These are phyloP conservation scores for Alnus glutinosa DNA, from an alignment of 306 rosid genomes.

Conservation along the genomic window DNA sequence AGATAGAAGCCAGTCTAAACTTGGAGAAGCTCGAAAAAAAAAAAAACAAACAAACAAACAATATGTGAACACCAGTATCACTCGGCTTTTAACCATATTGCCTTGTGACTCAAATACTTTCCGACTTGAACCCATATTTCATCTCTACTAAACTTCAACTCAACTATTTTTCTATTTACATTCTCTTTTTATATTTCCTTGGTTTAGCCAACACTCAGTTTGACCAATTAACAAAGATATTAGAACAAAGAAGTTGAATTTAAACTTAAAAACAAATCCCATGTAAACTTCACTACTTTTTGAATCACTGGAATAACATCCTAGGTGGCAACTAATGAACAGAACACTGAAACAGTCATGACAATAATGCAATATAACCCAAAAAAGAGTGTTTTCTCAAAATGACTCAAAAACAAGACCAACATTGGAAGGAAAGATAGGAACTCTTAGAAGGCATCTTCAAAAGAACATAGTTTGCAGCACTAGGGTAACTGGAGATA, in stretches of 20 bases:
- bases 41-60: neutral
- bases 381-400: neutral
- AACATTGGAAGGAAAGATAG: constrained; percentile 8
- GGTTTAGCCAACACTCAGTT: neutral
- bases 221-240: neutral
- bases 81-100: neutral
- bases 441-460: neutral
- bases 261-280: neutral
- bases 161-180: neutral
- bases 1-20: neutral
- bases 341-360: neutral
- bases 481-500: constrained; percentile 38
- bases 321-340: neutral
- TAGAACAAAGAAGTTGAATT: neutral
- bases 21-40: neutral
- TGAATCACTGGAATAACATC: neutral
- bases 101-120: neutral
- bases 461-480: constrained; percentile 9
- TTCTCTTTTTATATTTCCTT: neutral
- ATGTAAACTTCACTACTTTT: neutral
- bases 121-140: neutral
- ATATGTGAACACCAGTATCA: neutral
- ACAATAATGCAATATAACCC: neutral
- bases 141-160: neutral
- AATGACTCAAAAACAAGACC: neutral